Base-by-base conservation (phyloP, 768 basidiomycete genomes). In the Rubroboletus satanas region DNA sequence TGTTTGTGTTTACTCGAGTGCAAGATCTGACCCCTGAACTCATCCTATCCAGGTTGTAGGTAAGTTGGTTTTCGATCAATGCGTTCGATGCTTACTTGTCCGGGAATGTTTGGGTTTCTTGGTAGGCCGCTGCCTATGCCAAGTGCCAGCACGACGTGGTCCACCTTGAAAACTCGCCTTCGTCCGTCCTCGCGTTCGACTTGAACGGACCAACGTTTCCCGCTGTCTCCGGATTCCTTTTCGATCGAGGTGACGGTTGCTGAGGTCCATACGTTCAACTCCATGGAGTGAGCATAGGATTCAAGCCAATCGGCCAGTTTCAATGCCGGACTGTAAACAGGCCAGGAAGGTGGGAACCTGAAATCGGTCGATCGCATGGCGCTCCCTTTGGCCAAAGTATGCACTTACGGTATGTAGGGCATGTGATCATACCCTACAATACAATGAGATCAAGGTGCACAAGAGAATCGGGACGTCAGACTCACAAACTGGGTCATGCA, bases 281-380 rank as follows among this genome's bases (percentile, higher is more conserved):
- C 86, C 53, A 87, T 67, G 2, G 74, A 63, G 11, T 80, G 75
- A 1, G 82, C 83, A 62, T 86, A 88, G 52, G 68, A 74, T 68
- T 87, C 86, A 3, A 88, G 75, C 83, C 84, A 87, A 55, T 83
- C 80, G 0, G 84, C 86, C 14, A 88, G 67, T 78, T 84, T 62
- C 43, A 60, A 21, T 14, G 83, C 83, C 5, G 84, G 83, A 4
- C 77, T 74, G 46, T 74, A 84, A 5, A 81, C 77, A 0, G 82
- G 83, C 83, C 83, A 85, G 17, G 77, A 77, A 1, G 75, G 59
- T 5, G 83, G 85, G 68, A 84, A 85, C 23, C 82, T 83, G 32
- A 21, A 42, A 41, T 8, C 3, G 9, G 8, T 33, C 35, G 8
- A n/a, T 49, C 21, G 12, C 38, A 48, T 23, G 26, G 6, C 4